Conservation (phyloP, 2,329 filamentous ascomycete genomes). For the Colletotrichum siamense region DNA sequence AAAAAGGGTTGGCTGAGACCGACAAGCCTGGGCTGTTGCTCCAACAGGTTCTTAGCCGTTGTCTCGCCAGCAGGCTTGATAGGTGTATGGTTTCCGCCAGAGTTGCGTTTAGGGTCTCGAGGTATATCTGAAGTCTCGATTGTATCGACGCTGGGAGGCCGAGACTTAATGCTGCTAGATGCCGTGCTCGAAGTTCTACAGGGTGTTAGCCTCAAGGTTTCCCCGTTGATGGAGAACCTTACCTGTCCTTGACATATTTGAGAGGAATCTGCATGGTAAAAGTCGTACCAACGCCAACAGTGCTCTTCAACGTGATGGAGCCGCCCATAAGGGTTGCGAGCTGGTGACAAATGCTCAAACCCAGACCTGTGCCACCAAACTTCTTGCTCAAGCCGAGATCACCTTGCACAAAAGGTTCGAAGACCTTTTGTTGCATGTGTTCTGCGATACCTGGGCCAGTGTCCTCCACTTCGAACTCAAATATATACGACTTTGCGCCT, state of each 20-base stretch:
- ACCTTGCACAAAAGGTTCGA: constrained; percentile 95
- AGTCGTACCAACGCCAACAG: constrained; percentile 75
- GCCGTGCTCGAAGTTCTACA: constrained; percentile 57
- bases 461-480: constrained; percentile 90
- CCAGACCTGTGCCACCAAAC: constrained; percentile 86
- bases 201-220: neutral
- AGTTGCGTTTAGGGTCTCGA: constrained; percentile 5
- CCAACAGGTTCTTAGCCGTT: constrained; percentile 54
- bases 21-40: constrained; percentile 78
- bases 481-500: constrained; percentile 70
- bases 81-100: neutral
- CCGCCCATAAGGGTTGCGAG: constrained; percentile 85
- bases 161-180: constrained; percentile 58
- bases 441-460: constrained; percentile 86
- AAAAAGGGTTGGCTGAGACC: constrained; percentile 88
- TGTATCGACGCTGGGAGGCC: constrained; percentile 52
- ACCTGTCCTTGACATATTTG: constrained; percentile 74
- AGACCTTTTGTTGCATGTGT: constrained; percentile 80
- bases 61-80: constrained; percentile 29
- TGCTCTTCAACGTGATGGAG: constrained; percentile 73
- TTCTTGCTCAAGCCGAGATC: constrained; percentile 89
- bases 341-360: constrained; percentile 88
- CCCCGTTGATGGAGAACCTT: constrained; percentile 35
- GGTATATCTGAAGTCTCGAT: constrained; percentile 35
- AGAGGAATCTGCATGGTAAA: constrained; percentile 87